phyloP scores from a whole-genome alignment of 306 rosid species.

The Heteromeles arbutifolia region DNA sequence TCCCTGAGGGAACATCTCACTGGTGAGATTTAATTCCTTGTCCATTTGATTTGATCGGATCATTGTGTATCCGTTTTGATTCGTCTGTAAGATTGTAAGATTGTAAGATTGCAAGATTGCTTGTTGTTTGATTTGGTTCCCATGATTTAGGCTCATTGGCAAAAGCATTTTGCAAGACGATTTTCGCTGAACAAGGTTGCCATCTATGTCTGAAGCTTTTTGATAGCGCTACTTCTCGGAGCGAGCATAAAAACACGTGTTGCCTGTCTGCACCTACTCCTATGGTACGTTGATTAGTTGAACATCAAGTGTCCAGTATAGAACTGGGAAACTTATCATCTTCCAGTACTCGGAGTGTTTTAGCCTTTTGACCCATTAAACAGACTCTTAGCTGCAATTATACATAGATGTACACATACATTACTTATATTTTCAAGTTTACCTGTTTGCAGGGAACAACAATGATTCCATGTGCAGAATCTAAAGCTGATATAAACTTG shows the following conservation, averaged over 20 bases:
- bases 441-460: constrained; percentile 51
- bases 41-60: too few species aligned
- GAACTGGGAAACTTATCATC: background rate
- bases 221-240: constrained; percentile 40
- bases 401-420: constrained; percentile 1
- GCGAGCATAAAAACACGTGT: constrained; percentile 45
- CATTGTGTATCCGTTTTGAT: background rate
- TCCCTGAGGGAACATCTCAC: constrained; percentile 71
- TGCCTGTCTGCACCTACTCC: constrained; percentile 41
- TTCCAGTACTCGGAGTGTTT: background rate
- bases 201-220: constrained; percentile 49
- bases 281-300: constrained; percentile 34
- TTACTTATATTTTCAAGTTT: constrained; percentile 9
- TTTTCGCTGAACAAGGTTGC: constrained; percentile 59
- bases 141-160: constrained; percentile 55
- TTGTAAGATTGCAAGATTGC: background rate
- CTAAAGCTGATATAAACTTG: constrained; percentile 20
- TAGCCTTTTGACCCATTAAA: background rate
- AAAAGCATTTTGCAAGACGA: constrained; percentile 38
- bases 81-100: background rate
- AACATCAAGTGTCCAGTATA: background rate
- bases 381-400: constrained; percentile 4
- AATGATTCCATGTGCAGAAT: constrained; percentile 12
- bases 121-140: background rate
- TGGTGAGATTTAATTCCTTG: constrained; percentile 34